These are phyloP conservation scores for Acacia concinna DNA, from an alignment of 331 rosid species.

Conservation along the genomic window DNA sequence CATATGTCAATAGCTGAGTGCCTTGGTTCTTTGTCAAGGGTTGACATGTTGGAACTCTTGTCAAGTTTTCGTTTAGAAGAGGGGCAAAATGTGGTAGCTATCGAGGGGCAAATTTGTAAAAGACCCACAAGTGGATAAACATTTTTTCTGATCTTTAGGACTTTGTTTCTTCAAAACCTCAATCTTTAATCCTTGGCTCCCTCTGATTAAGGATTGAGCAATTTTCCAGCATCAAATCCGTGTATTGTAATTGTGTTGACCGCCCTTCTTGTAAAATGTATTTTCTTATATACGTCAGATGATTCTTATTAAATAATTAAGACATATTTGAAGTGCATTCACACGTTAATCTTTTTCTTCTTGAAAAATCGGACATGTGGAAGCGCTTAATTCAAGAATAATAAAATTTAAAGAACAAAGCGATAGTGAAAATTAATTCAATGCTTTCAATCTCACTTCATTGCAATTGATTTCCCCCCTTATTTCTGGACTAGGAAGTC, in stretches of 20 bases:
- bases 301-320: neutral
- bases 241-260: too few species aligned
- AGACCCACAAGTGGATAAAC: too few species aligned
- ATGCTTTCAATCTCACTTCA: neutral
- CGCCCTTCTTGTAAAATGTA: neutral
- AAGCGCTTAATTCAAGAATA: too few species aligned
- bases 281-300: neutral
- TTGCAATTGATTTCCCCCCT: neutral
- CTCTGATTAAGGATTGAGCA: too few species aligned
- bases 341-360: too few species aligned
- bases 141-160: too few species aligned
- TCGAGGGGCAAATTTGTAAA: too few species aligned
- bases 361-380: neutral
- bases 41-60: neutral
- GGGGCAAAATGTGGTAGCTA: neutral
- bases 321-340: neutral
- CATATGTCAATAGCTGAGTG: conserved; percentile 31
- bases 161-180: too few species aligned
- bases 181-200: neutral
- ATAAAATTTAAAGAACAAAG: too few species aligned
- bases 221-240: too few species aligned
- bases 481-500: neutral
- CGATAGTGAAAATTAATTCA: too few species aligned
- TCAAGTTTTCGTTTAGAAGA: neutral
- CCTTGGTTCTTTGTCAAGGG: conserved; percentile 27